phyloP scores from a whole-genome alignment of 495 filamentous ascomycete genomes.

The Chaetomium cochliodes region DNA sequence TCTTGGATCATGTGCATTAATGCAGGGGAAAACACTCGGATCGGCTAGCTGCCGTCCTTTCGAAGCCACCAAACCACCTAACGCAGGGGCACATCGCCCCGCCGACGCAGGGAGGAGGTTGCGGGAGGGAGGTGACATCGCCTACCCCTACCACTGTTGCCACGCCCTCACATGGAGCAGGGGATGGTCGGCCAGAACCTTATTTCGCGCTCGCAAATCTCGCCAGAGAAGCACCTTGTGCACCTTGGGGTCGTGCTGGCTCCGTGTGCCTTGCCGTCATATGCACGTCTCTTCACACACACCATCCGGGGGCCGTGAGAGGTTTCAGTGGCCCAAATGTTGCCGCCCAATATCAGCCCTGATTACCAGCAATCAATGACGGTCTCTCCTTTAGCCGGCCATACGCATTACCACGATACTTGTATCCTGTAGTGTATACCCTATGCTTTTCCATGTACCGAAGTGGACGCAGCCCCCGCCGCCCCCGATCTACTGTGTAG shows the following conservation, averaged over 20 bases:
- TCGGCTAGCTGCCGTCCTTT: not conserved
- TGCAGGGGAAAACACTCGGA: constrained; percentile 3
- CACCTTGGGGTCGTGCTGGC: constrained; percentile 17
- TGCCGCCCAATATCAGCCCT: constrained; percentile 21
- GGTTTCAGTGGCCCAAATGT: not conserved
- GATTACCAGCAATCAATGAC: constrained; percentile 21
- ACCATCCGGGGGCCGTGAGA: not conserved
- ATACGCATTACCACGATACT: not conserved
- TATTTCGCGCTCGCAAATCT: constrained; percentile 14
- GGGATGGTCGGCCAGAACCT: constrained; percentile 23
- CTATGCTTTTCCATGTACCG: not conserved
- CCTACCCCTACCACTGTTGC: not conserved
- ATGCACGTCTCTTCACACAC: constrained; percentile 14
- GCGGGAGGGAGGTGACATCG: constrained; percentile 13
- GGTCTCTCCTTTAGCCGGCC: constrained; percentile 25
- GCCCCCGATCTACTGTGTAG: not conserved
- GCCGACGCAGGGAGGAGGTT: not conserved
- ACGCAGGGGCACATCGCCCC: constrained; percentile 13
- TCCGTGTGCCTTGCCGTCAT: constrained; percentile 13
- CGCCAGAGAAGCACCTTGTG: constrained; percentile 20
- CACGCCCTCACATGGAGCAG: constrained; percentile 7
- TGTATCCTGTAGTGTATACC: not conserved
- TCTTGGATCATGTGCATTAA: not conserved
- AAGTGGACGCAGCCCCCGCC: not conserved
- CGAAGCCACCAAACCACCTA: not conserved